A percentile compares a stretch with the other conserved stretches of the same genome.
phyloP scores from a whole-genome alignment of 148 eudicot genomes.

The Polygonum aviculare region DNA sequence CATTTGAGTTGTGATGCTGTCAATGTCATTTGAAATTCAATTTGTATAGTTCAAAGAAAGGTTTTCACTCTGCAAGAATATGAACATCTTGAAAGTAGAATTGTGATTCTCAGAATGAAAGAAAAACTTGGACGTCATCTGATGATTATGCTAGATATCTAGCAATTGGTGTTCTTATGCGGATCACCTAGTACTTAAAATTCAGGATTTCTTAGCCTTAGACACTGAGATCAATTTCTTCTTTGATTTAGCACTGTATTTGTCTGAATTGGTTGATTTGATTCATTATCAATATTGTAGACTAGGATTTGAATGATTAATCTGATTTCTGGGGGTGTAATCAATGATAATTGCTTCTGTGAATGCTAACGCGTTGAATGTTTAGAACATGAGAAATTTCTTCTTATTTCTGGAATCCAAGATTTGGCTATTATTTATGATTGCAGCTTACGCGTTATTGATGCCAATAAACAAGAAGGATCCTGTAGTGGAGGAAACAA shows the following conservation, averaged over 20 bases:
- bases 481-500: background rate
- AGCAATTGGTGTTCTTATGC: background rate
- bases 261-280: background rate
- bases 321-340: background rate
- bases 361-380: background rate
- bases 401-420: background rate
- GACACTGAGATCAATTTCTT: background rate
- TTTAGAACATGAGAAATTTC: background rate
- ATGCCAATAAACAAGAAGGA: background rate
- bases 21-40: background rate
- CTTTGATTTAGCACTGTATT: background rate
- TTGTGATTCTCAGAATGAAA: background rate
- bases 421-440: background rate
- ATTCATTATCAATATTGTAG: background rate
- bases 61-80: background rate
- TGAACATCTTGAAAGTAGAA: background rate
- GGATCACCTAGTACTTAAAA: background rate
- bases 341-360: background rate
- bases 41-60: background rate
- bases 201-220: background rate
- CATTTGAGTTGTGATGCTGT: background rate
- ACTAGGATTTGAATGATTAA: background rate
- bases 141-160: background rate
- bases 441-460: background rate
- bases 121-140: background rate